Percentiles rank a stretch among this genome's conserved stretches.
Evolutionary conservation across 192 early-diverging fungal species (phyloP).

Genomic region (Geranomyces michiganensis): DNA sequence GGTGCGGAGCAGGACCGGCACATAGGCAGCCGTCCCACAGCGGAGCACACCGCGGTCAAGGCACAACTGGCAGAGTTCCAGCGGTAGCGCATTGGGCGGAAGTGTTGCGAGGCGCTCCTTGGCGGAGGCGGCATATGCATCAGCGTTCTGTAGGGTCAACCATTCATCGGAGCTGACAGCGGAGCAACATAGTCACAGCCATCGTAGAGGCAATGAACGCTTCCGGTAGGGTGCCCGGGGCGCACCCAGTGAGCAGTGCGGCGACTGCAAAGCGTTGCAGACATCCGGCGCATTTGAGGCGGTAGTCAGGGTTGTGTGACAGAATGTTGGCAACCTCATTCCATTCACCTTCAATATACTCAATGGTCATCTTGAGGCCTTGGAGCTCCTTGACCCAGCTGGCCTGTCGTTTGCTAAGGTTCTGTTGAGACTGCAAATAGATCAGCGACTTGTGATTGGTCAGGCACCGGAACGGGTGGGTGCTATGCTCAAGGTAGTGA

Average conservation of each 20-base stretch:
- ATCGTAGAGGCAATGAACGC: too few species aligned
- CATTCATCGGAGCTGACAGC: too few species aligned
- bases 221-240: too few species aligned
- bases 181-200: too few species aligned
- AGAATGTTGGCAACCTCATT: slow-evolving; percentile 40
- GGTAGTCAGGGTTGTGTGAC: slow-evolving; percentile 21
- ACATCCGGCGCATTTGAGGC: slow-evolving; percentile 11
- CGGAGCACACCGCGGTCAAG: too few species aligned
- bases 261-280: background rate
- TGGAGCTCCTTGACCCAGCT: slow-evolving; percentile 32
- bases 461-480: background rate
- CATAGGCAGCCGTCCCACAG: background rate
- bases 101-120: too few species aligned
- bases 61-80: too few species aligned
- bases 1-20: background rate
- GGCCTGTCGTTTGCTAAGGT: slow-evolving; percentile 42
- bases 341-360: slow-evolving; percentile 34
- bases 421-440: slow-evolving; percentile 34
- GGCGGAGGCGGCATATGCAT: too few species aligned
- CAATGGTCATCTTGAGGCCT: slow-evolving; percentile 16
- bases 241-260: background rate
- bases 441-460: slow-evolving; percentile 46
- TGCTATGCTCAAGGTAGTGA: background rate
- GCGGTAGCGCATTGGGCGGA: too few species aligned
- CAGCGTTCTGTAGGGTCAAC: too few species aligned